Base-by-base conservation (phyloP, 192 early-diverging fungal genomes). In the Coemansia sp. region DNA sequence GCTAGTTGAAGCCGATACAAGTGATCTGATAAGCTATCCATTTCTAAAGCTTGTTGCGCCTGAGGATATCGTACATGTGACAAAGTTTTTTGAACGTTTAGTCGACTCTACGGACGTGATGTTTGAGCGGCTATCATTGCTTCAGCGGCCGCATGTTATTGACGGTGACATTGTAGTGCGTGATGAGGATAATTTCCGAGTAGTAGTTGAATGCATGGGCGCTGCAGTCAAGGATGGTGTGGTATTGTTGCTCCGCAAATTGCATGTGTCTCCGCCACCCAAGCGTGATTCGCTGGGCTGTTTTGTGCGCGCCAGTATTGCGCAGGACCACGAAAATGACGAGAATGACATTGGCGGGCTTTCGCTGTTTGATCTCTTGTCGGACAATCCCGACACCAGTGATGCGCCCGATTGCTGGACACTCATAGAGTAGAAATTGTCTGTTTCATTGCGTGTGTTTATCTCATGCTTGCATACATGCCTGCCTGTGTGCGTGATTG, bases 31-130 rank as follows among this genome's bases (percentile, higher is more conserved):
- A 33, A 42, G 62, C 45, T 68, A 28, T 16, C 72, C 72, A 28
- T 75, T 75, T 35, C 48, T 75, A 10, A 75, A 65, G 62, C 66
- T 75, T 2, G 66, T 74, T 5, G 65, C 72, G 58, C 72, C 72
- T 14, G 72, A 68, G n/a, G 65, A 68, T 47, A 31, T 67, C 6
- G 1, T 69, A 33, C 48, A 40, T 0, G 66, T 67, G 18, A 62
- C 57, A 48, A 35, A 49, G 54, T 75, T 58, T 38, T 75, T 65
- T 47, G 72, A 75, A 11, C 45, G 46, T 21, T 47, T 75, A 44
- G 43, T 24, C 7, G 66, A 58, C 22, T 56, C 62, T n/a, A 52
- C 58, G 0, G 72, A 75, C 47, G 66, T 75, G 16, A 24, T 65
- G 21, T 68, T 75, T 27, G 72, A 75, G 59, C 56, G 38, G 43